Evolutionary conservation across 108 stramenopile species (phyloP).

Genomic region (Fragilariopsis cylindrus): DNA sequence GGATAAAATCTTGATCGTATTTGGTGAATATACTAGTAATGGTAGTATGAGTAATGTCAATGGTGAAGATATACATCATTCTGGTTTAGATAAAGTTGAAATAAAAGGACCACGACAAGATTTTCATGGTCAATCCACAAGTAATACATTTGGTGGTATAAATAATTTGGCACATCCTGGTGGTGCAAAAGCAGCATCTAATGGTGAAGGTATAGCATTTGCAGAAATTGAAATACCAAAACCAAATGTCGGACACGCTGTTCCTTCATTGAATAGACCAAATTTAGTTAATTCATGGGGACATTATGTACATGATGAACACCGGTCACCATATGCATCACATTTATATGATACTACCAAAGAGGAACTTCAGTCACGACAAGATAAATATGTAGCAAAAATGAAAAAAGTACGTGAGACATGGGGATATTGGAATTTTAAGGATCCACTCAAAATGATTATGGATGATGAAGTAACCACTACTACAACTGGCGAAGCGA

Average conservation of each 20-base stretch:
- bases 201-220: constrained; percentile 18
- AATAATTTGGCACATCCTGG: constrained; percentile 35
- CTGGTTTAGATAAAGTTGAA: not conserved
- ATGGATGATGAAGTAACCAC: not conserved
- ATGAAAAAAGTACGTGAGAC: constrained; percentile 32
- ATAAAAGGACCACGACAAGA: not conserved
- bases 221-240: constrained; percentile 25
- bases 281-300: constrained; percentile 33
- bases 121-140: not conserved
- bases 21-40: too few species aligned
- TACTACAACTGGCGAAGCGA: constrained; percentile 35
- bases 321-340: constrained; percentile 29
- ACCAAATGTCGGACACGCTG: constrained; percentile 23
- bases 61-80: not conserved
- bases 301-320: constrained; percentile 42
- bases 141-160: constrained; percentile 25
- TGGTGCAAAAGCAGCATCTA: constrained; percentile 33
- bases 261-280: constrained; percentile 13
- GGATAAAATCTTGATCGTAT: not conserved
- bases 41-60: not conserved
- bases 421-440: constrained; percentile 31
- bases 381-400: constrained; percentile 16
- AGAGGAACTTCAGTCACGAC: constrained; percentile 32
- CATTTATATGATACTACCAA: constrained; percentile 30
- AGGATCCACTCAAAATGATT: not conserved